These are phyloP conservation scores for Thelonectria discophora DNA, from an alignment of 2,329 filamentous ascomycete genomes.

Conservation along the genomic window DNA sequence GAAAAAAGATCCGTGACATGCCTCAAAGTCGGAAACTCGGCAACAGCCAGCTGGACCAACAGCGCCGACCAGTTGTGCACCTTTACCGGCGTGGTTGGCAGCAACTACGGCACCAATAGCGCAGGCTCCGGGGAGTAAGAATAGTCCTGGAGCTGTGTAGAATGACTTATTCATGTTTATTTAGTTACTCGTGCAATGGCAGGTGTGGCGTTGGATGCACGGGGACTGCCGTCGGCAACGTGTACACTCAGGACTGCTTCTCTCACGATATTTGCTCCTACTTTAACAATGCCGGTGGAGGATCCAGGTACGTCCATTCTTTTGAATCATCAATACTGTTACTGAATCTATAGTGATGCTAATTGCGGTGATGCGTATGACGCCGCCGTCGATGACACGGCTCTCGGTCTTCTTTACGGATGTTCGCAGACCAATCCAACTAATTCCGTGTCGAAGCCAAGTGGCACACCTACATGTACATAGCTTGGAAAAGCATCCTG, in stretches of 20 bases:
- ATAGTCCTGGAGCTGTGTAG: no score
- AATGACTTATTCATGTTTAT: background rate
- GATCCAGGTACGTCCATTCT: conserved; percentile 49
- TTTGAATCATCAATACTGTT: fast-evolving
- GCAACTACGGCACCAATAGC: conserved; percentile 56
- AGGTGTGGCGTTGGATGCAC: conserved; percentile 58
- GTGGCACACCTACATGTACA: conserved; percentile 39
- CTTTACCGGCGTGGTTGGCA: conserved; percentile 56
- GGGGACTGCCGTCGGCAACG: conserved; percentile 55
- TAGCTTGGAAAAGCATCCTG: background rate
- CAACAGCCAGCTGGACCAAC: conserved; percentile 58
- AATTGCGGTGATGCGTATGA: conserved; percentile 58
- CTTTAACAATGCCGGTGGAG: conserved; percentile 58
- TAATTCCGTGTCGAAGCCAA: conserved; percentile 40
- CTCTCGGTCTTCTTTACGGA: conserved; percentile 46
- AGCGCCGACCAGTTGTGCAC: conserved; percentile 52
- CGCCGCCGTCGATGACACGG: conserved; percentile 55
- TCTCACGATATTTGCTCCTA: conserved; percentile 61
- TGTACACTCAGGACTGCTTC: conserved; percentile 61
- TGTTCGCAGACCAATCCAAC: conserved; percentile 49
- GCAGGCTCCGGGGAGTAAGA: conserved; percentile 54
- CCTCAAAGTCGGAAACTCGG: conserved; percentile 42
- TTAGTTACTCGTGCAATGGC: conserved; percentile 59
- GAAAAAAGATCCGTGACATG: conserved; percentile 35
- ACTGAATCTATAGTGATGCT: conserved; percentile 47